Base-by-base conservation (phyloP, 768 basidiomycete genomes). In the Leccinellum luteum region DNA sequence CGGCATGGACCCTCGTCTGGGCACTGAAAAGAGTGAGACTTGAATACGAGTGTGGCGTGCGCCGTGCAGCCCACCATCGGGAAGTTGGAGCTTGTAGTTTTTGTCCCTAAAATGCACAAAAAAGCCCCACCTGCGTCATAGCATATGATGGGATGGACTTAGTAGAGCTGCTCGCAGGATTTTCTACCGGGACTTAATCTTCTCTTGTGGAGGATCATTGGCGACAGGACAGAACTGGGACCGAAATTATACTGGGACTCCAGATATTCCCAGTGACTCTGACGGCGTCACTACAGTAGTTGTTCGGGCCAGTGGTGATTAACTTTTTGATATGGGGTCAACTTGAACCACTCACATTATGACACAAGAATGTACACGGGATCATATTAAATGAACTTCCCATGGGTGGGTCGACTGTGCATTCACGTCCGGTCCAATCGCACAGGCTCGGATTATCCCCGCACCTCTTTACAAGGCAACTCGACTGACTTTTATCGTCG, bases 361-460 rank as follows among this genome's bases (percentile, higher is more conserved):
- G 41, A 12, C 4, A 19, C n/a, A 25, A 23, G 23, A 45, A 45
- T 25, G 23, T 25, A 45, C 19, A 13, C 23, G 27, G 14, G 30
- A 30, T 25, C 23, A n/a, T n/a, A 25, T 45, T 15, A 45, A 45
- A 45, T 21, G 44, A 45, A 45, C 13, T 4, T 45, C n/a, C n/a
- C n/a, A 13, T 19, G 43, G 48, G 48, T 10, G 48, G 27, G 28
- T 12, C 10, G 23, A 28, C 17, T 28, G 13, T 19, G 30, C 21
- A 45, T 49, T 31, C 48, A 14, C 23, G 47, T 49, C 57, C 51
- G 51, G 57, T 47, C 38, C 19, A 48, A 30, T 59, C 59, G 57
- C 57, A 23, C 21, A 9, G 8, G 44, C 51, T 6, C 31, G 47
- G 38, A 23, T 54, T 52, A 14, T 52, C 47, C 23, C 51, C 30